phyloP scores from a whole-genome alignment of 345 rosid species.

The Pistacia atlantica region DNA sequence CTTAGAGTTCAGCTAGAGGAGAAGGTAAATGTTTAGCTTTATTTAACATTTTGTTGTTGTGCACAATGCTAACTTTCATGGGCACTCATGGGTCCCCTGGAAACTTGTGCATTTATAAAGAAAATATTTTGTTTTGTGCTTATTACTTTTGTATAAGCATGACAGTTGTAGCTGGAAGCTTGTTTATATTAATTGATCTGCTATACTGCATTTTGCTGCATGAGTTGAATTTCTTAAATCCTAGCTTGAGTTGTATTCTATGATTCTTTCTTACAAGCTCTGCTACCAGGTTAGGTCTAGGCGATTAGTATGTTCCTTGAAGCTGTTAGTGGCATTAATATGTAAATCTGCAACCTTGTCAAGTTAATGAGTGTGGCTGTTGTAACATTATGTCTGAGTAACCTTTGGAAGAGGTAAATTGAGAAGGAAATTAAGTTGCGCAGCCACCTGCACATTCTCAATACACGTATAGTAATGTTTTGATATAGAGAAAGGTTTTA shows the following conservation, averaged over 20 bases:
- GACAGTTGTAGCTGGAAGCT: background rate
- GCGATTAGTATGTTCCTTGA: background rate
- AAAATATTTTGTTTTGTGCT: slow-evolving; percentile 1
- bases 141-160: background rate
- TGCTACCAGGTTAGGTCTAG: background rate
- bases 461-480: background rate
- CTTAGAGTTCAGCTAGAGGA: slow-evolving; percentile 86
- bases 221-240: background rate
- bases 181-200: background rate
- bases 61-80: background rate
- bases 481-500: background rate
- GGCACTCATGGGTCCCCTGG: too few relatives aligned
- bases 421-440: background rate
- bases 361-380: background rate
- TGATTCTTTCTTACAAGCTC: background rate
- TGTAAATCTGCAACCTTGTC: background rate
- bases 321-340: background rate
- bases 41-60: background rate
- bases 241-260: background rate
- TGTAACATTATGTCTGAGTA: background rate
- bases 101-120: background rate
- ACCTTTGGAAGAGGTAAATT: background rate
- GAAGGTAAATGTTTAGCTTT: slow-evolving; percentile 49
- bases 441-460: background rate
- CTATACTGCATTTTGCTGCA: background rate